phyloP scores from a whole-genome alignment of 805 yeast species.

The Scheffersomyces stipitis region DNA sequence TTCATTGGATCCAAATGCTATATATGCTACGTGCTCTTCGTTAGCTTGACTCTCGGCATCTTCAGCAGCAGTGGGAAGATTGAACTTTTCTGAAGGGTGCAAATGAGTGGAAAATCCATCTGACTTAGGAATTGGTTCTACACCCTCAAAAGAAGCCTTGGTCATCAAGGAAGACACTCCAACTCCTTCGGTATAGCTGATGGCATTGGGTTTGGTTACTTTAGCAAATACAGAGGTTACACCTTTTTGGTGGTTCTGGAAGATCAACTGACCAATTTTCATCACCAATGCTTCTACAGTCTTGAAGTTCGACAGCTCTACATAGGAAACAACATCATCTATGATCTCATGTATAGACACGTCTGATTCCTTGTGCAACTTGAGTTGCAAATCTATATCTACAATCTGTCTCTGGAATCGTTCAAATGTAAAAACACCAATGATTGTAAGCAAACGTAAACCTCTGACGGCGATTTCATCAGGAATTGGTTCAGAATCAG shows the following conservation, averaged over 20 bases:
- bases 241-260: conserved; percentile 32
- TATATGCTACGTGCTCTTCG: conserved; percentile 52
- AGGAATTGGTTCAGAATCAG: conserved; percentile 12
- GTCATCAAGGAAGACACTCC: conserved; percentile 73
- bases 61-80: conserved; percentile 30
- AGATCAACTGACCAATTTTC: conserved; percentile 60
- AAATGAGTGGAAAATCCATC: neutral
- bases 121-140: conserved; percentile 15
- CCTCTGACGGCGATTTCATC: conserved; percentile 44
- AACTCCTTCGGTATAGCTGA: conserved; percentile 83
- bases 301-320: conserved; percentile 78
- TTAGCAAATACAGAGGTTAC: conserved; percentile 49
- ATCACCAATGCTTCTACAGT: conserved; percentile 92
- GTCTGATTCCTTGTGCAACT: conserved; percentile 22
- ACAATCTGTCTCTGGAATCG: conserved; percentile 79
- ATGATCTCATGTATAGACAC: conserved; percentile 45
- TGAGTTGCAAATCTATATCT: conserved; percentile 50
- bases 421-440: conserved; percentile 93
- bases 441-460: conserved; percentile 66
- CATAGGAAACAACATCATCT: conserved; percentile 52
- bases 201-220: conserved; percentile 86
- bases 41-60: conserved; percentile 5
- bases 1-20: conserved; percentile 88
- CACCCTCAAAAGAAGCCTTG: conserved; percentile 35
- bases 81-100: conserved; percentile 16